A percentile compares a stretch with the other conserved stretches of the same genome.
Evolutionary conservation across 2,329 filamentous ascomycete species (phyloP).

Genomic region (Diaporthe helianthi): DNA sequence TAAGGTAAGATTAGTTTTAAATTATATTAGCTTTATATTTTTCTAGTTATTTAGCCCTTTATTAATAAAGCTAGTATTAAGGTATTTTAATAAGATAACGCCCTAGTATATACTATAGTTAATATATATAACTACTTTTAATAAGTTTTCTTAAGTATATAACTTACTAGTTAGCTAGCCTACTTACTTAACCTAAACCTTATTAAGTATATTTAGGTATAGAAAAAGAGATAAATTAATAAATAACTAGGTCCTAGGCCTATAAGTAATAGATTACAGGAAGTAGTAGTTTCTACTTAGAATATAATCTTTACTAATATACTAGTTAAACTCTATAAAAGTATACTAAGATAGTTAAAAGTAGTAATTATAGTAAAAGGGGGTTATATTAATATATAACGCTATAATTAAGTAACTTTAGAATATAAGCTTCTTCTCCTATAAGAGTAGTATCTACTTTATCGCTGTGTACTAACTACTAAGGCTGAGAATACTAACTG

Average conservation of each 20-base stretch:
- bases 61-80: not conserved
- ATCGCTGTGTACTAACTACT: too few relatives aligned
- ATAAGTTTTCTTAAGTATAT: too few relatives aligned
- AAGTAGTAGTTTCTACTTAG: not conserved
- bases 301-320: not conserved
- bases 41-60: not conserved
- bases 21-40: not conserved
- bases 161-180: not conserved
- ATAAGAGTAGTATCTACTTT: too few relatives aligned
- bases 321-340: not conserved
- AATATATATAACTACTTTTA: too few relatives aligned
- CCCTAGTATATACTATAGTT: not conserved
- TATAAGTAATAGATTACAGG: not conserved
- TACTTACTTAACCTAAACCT: not conserved
- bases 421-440: too few relatives aligned
- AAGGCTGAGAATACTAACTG: too few relatives aligned
- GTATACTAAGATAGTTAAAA: not conserved
- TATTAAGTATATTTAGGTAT: not conserved
- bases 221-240: not conserved
- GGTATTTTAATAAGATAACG: not conserved
- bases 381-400: too few relatives aligned
- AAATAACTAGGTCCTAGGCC: not conserved
- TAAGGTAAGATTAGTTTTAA: not conserved
- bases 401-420: too few relatives aligned
- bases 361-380: too few relatives aligned